Base-by-base conservation (phyloP, 352 stramenopile species). In the Pilasporangium apinafurcum region DNA sequence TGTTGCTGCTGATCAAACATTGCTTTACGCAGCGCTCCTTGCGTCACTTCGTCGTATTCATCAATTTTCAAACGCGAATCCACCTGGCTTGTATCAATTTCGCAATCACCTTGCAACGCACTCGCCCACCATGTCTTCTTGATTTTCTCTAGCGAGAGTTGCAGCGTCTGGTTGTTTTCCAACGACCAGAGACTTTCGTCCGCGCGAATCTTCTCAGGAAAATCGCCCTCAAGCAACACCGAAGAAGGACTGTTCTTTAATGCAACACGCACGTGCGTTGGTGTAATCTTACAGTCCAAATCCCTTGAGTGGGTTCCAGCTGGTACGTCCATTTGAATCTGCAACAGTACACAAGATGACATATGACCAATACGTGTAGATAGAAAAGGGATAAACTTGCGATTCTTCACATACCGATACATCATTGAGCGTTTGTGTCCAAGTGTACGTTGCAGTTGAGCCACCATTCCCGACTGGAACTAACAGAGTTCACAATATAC, bases 1-100 rank as follows among this genome's bases (percentile, higher is more conserved):
- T 97, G 95, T 62, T 99, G 95, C 30, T 87, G 73, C 61, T 97
- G 85, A 45, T 96, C 81, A 44, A 90, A 91, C 42, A 99, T 98
- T 76, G 98, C 98, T 58, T 99, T 99, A 57, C 98, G 95, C 34
- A 99, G 97, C 8, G 96, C 98, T 29, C 97, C 89, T 56, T 98
- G 77, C 7, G 96, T 99, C 36, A 96, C 93, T 8, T 84, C 88
- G 65, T 99, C 95, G 48, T 99, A 90, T 63, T 99, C 96, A 25
- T 73, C 65, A 39, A 99, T 97, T 17, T 73, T 92, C 53, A 95
- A 96, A 64, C 97, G 96, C 8, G 96, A 98, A 50, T 98, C 91
- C 21, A 99, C 94, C 61, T 98, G 87, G 21, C 70, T 92, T 27
- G 97, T 98, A 72, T 99, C 95, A 62, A 99, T 99, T 55, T 97